Base-by-base conservation (phyloP, 495 filamentous ascomycete species). In the Penicillium alfredii region DNA sequence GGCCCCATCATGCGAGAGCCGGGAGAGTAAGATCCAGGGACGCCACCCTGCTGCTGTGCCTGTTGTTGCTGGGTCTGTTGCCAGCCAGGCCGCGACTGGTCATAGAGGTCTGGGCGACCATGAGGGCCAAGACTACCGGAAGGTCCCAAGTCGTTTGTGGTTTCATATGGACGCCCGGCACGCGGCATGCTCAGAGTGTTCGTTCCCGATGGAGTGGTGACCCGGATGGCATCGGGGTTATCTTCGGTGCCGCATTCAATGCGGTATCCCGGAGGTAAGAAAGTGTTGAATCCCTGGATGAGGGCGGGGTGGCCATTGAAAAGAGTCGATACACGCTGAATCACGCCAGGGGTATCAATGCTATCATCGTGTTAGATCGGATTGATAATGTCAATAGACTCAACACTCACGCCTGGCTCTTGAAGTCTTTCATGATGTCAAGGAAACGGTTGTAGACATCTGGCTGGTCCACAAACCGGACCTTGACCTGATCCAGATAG, bases 371-470 rank as follows among this genome's bases (percentile, higher is more conserved):
- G 8, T 35, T 10, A 30, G 24, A 40, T n/a, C 7, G 14, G 34
- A 8, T 22, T 14, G 11, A 20, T 20, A 27, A 14, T 0, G 27
- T 26, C 28, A 24, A 6, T 23, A 19, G 31, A 30, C 4, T 7
- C 11, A 22, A 42, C 36, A 73, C 85, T 68, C 64, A 92, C 80
- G 88, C 86, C 66, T 94, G 89, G 51, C 88, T 94, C 66, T 99
- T 99, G 66, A 99, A 99, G 44, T 99, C 93, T 60, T 99, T 99
- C 93, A 99, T 99, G 33, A 99, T 99, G 47, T 99, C 92, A 34
- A 99, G 64, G 51, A 99, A 99, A 13, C 83, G 77, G 56, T 99
- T 99, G 53, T 99, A 99, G 2, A 99, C 92, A 58, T 99, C 93
- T 6, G 92, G 90, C 47, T 94, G 87, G 37, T 96, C 88, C 35